Evolutionary conservation across 2,329 filamentous ascomycete species (phyloP), one percentile per base, ranked within the genome.

Genomic region (Blastomyces emzantsi): DNA sequence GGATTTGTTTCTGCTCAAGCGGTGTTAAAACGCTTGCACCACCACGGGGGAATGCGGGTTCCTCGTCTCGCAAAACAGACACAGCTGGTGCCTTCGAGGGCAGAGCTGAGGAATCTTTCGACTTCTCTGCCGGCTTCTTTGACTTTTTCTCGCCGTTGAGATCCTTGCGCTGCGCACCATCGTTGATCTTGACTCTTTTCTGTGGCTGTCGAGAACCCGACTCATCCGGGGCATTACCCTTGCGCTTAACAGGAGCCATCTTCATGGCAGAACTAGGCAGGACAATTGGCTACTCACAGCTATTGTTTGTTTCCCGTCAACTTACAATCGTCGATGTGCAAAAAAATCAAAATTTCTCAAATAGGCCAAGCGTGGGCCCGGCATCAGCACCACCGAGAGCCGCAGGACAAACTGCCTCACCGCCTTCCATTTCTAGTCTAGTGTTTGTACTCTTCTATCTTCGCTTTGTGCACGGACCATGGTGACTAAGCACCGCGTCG

Each of bases 1-100:
- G 89, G 67, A 99, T 97, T 77, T 97, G 91, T 79, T 96, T 97
- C 74, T 95, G 90, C 75, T 99, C 94, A 61, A 99, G 81, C 25
- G 94, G 92, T 1, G 94, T 97, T 73, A 99, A 80, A 61, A 96
- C 83, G 73, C 90, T 95, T 62, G 87, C 93, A 54, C 94, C 95
- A 63, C 94, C 94, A 82, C 94, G 86, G 69, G 94, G 93, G 71
- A 99, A 99, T 55, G 93, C 82, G 43, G 87, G 87, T 73, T 97
- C 94, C 68, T 97, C 94, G 68, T 94, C 88, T 62, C 80, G 80
- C 69, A 86, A 73, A 22, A 85, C 75, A 28, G 80, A 82, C 56
- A 77, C 54, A 45, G 62, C 60, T 3, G 66, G 41, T 45, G 66
- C 54, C 60, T 66, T 68, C 15, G 62, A 36, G 4, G 15, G 62